These are phyloP conservation scores for Penicillium sp. DNA, from an alignment of 2,329 filamentous ascomycete genomes.

Conservation along the genomic window DNA sequence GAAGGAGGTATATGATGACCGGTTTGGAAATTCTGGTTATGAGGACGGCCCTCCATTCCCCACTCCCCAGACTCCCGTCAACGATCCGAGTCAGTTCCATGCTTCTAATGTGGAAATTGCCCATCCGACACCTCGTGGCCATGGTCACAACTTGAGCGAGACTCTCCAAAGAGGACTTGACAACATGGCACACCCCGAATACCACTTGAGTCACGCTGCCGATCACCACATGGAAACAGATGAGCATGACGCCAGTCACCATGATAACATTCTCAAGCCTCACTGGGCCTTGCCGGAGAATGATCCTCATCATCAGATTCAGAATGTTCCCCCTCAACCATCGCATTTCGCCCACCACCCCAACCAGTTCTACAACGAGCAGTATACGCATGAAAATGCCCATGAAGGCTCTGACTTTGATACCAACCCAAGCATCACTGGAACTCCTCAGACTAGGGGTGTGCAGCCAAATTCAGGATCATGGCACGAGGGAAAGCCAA, in stretches of 20 bases:
- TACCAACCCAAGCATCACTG: slow-evolving; percentile 71
- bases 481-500: slow-evolving; percentile 37
- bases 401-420: slow-evolving; percentile 66
- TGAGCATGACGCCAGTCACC: slow-evolving; percentile 51
- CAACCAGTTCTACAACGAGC: slow-evolving; percentile 36
- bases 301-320: slow-evolving; percentile 20
- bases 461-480: slow-evolving; percentile 28
- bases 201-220: slow-evolving; percentile 77
- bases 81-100: slow-evolving; percentile 43
- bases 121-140: slow-evolving; percentile 61
- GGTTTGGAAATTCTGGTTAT: slow-evolving; percentile 29
- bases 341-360: slow-evolving; percentile 30
- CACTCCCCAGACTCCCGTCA: slow-evolving; percentile 31
- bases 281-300: slow-evolving; percentile 40
- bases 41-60: slow-evolving; percentile 28
- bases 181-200: slow-evolving; percentile 65
- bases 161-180: slow-evolving; percentile 82
- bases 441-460: slow-evolving; percentile 54
- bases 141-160: slow-evolving; percentile 71
- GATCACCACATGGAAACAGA: slow-evolving; percentile 77
- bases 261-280: slow-evolving; percentile 32
- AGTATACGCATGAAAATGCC: slow-evolving; percentile 30
- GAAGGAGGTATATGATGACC: slow-evolving; percentile 28
- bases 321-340: slow-evolving; percentile 20
- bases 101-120: slow-evolving; percentile 53